phyloP scores from a whole-genome alignment of 2,329 filamentous ascomycete genomes.

The Coniochaeta ligniaria region DNA sequence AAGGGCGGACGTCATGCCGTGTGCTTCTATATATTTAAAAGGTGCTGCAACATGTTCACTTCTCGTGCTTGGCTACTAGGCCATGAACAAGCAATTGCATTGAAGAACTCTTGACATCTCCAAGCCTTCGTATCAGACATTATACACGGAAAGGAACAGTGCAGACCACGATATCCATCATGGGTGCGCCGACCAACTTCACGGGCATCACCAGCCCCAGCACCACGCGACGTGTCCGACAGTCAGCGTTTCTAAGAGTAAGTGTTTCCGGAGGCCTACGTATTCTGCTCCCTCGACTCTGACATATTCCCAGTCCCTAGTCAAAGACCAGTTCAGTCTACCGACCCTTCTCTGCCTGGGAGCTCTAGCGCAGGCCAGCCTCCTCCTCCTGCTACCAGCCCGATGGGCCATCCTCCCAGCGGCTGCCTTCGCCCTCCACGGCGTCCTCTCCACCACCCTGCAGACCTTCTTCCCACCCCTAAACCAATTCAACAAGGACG shows the following conservation, averaged over 20 bases:
- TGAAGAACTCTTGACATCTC: background rate
- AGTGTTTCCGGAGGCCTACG: background rate
- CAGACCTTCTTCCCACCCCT: constrained; percentile 12
- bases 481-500: constrained; percentile 15
- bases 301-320: constrained; percentile 9
- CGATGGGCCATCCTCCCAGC: constrained; percentile 27
- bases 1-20: too few relatives aligned
- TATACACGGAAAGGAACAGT: background rate
- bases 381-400: constrained; percentile 24
- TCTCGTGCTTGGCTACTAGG: too few relatives aligned
- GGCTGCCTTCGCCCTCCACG: constrained; percentile 19
- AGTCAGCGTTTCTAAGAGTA: background rate
- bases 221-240: background rate
- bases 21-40: too few relatives aligned
- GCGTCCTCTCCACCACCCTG: constrained; percentile 20
- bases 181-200: background rate
- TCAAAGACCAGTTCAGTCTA: constrained; percentile 27
- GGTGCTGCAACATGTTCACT: too few relatives aligned
- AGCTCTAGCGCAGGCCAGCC: constrained; percentile 23
- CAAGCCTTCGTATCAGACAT: background rate
- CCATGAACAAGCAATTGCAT: too few relatives aligned
- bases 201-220: background rate
- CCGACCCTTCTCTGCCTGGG: constrained; percentile 24
- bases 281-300: background rate
- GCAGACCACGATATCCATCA: background rate